phyloP scores from a whole-genome alignment of 179 eudicot species.

The Silene noctiflora region DNA sequence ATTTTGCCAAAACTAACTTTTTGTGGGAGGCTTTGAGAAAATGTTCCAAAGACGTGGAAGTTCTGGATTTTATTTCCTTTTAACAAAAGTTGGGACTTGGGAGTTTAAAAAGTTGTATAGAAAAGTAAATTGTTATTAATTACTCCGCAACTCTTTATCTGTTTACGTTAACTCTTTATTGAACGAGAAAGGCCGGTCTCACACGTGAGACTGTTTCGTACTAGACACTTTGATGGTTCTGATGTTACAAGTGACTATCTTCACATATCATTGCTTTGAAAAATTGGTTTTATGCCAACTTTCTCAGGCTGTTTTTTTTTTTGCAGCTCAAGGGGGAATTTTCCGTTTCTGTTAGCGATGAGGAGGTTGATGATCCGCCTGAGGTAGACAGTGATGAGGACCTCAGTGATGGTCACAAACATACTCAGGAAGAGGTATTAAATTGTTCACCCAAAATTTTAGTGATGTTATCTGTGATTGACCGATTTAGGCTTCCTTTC shows the following conservation, averaged over 20 bases:
- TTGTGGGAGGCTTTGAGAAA: no score
- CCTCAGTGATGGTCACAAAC: constrained; percentile 47
- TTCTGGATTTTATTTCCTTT: no score
- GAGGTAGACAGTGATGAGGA: constrained; percentile 81
- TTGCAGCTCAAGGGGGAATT: constrained; percentile 73
- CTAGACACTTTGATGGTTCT: not conserved
- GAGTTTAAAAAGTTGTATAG: no score
- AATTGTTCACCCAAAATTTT: not conserved
- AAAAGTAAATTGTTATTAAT: no score
- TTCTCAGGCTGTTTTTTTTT: constrained; percentile 10
- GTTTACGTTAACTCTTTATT: not conserved
- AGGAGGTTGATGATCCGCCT: constrained; percentile 73
- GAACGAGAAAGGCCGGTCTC: not conserved
- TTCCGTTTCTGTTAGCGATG: constrained; percentile 88
- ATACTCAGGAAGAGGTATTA: constrained; percentile 71
- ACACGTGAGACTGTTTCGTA: not conserved
- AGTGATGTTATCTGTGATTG: not conserved
- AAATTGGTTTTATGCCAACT: not conserved
- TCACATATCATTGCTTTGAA: not conserved
- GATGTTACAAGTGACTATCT: not conserved
- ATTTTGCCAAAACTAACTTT: no score
- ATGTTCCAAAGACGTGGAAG: no score
- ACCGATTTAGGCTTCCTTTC: not conserved
- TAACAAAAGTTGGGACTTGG: no score
- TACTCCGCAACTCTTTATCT: no score